Base-by-base conservation (phyloP, 2,329 filamentous ascomycete genomes). In the Penicillium crustosum region DNA sequence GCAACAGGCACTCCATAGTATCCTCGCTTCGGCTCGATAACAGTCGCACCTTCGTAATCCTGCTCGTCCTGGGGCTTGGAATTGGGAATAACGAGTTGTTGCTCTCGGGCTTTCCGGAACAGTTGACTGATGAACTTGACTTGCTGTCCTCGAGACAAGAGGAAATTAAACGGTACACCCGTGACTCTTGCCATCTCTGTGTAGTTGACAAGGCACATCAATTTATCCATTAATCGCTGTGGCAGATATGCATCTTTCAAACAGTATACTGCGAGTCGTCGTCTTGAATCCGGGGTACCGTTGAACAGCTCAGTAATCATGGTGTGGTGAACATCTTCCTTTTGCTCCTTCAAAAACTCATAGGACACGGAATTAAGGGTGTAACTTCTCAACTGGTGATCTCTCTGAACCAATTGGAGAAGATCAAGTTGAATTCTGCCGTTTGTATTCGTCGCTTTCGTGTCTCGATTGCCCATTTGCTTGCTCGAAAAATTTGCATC, bases 151-250 rank as follows among this genome's bases (percentile, higher is more conserved):
- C 93, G 87, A 25, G 94, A 87, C 2, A 99, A 83, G 44, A 99
- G 83, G 70, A 89, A 96, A 72, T 96, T 97, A 81, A 99, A 99
- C 0, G 94, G 94, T 5, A 99, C 93, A 67, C 94, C 94, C 27
- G 95, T 99, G 77, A 99, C 94, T 85, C 94, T 94, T 57, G 94
- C 93, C 94, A 99, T 99, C 78, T 99, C 94, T 0, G 94, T 97
- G 70, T 97, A 97, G 73, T 99, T 99, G 77, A 96, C 90, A n/a
- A 99, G 81, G 76, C 94, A 97, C 71, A 96, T 97, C 27, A 99
- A 82, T 75, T 99, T 99, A 72, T 99, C 94, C 87, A 99, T 93
- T 51, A 99, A 77, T 59, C 95, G 82, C 70, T 97, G 93, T 1
- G 94, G 94, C 4, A 99, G 82, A 69, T 96, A 99, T 0, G 94